phyloP scores from a whole-genome alignment of 306 rosid species.

The Castanopsis chinensis region DNA sequence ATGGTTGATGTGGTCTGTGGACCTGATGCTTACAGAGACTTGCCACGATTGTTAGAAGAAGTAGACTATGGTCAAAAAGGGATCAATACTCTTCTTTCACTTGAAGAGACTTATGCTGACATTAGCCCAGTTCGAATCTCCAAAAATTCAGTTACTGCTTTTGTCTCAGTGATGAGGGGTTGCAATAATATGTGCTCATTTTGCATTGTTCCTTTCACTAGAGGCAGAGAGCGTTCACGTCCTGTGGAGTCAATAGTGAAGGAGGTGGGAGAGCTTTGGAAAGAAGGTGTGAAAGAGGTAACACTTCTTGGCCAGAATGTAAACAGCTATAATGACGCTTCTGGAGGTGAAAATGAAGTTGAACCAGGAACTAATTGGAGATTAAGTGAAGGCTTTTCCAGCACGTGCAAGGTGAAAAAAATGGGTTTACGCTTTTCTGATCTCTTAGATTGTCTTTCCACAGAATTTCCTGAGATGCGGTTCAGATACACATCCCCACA shows the following conservation, averaged over 20 bases:
- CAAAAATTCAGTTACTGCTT: conserved; percentile 75
- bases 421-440: conserved; percentile 88
- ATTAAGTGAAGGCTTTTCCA: conserved; percentile 89
- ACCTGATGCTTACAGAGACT: conserved; percentile 94
- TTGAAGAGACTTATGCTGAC: conserved; percentile 97
- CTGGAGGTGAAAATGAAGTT: conserved; percentile 50
- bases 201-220: conserved; percentile 91
- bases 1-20: conserved; percentile 99
- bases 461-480: conserved; percentile 91
- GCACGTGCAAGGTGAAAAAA: conserved; percentile 67
- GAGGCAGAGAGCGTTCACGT: conserved; percentile 95
- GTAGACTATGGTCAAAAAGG: conserved; percentile 95
- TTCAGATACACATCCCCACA: conserved; percentile 98
- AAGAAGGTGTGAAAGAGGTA: conserved; percentile 92
- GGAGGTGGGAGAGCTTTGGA: conserved; percentile 90
- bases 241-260: conserved; percentile 86
- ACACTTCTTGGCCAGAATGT: conserved; percentile 97
- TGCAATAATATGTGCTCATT: conserved; percentile 99
- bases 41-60: conserved; percentile 79
- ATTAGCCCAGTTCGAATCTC: conserved; percentile 86
- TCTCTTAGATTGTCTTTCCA: conserved; percentile 80
- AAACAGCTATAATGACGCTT: conserved; percentile 86
- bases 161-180: conserved; percentile 95
- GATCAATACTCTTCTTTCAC: conserved; percentile 91
- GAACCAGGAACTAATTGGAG: conserved; percentile 75